Evolutionary conservation across 257 asterid species (phyloP).

Genomic region (Datura wrightii): DNA sequence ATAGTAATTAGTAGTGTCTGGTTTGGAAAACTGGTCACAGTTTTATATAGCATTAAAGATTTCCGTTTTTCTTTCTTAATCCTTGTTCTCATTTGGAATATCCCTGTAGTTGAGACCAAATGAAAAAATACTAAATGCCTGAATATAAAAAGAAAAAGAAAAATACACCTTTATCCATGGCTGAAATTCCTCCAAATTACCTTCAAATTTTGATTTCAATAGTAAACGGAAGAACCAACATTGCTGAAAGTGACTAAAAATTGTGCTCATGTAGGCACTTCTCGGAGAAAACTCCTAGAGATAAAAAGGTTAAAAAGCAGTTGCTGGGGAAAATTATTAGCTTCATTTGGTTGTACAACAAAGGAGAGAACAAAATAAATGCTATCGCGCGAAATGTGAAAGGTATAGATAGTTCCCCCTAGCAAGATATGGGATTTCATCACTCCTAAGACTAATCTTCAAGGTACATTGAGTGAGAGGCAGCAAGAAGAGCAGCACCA

Average conservation of each 20-base stretch:
- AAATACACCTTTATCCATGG: too few relatives aligned
- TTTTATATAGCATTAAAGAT: not conserved
- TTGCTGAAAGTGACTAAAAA: not conserved
- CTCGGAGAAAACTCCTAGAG: not conserved
- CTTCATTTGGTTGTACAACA: not conserved
- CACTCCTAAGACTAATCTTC: slow-evolving; percentile 40
- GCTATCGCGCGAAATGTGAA: not conserved
- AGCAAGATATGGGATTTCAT: slow-evolving; percentile 5
- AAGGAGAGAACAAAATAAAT: not conserved
- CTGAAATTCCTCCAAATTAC: not conserved
- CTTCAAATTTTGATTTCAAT: not conserved
- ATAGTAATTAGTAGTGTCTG: too few relatives aligned
- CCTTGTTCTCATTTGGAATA: not conserved
- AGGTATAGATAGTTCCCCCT: not conserved
- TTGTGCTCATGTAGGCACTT: not conserved
- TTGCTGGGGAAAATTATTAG: not conserved
- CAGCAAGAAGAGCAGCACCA: slow-evolving; percentile 92
- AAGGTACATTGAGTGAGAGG: slow-evolving; percentile 64
- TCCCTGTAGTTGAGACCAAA: not conserved
- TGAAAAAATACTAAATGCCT: too few relatives aligned
- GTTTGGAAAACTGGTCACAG: not conserved
- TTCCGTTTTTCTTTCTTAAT: not conserved
- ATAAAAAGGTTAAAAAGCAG: not conserved
- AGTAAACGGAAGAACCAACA: not conserved
- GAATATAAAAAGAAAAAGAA: too few relatives aligned